phyloP scores from a whole-genome alignment of 139 green algal genomes.

The Haematococcus lacustris region DNA sequence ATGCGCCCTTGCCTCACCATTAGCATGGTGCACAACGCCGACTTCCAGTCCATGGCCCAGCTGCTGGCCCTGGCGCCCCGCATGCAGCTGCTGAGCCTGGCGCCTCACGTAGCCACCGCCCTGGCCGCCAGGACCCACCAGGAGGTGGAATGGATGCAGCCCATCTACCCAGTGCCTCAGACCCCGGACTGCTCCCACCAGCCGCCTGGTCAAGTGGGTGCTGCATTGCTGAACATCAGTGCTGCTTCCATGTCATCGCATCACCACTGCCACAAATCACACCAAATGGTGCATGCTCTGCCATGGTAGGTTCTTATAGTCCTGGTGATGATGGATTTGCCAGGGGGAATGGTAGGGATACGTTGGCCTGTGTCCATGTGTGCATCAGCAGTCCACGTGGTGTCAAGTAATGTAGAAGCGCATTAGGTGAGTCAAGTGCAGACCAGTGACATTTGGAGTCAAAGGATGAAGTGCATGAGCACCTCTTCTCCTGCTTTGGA shows the following conservation, averaged over 20 bases:
- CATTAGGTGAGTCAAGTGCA: no score
- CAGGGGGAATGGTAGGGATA: no score
- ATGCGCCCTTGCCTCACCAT: slow-evolving; percentile 12
- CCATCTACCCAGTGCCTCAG: slow-evolving; percentile 11
- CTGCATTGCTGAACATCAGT: neutral
- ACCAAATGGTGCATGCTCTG: neutral
- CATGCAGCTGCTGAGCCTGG: slow-evolving; percentile 21
- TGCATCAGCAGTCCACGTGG: no score
- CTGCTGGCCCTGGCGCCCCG: neutral
- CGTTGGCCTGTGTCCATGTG: no score
- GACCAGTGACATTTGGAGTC: no score
- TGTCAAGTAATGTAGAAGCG: no score
- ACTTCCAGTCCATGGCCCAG: slow-evolving; percentile 15
- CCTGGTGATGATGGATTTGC: neutral
- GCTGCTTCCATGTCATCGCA: no score
- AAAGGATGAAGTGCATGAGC: no score
- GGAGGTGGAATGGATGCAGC: slow-evolving; percentile 17
- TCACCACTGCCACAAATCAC: neutral
- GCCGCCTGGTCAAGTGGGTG: neutral
- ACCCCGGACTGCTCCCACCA: slow-evolving; percentile 9
- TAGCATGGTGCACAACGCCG: slow-evolving; percentile 25
- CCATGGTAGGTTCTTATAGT: neutral
- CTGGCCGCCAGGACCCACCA: neutral
- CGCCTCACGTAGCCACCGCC: slow-evolving; percentile 15
- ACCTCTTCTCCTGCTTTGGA: no score